Evolutionary conservation across 2,329 filamentous ascomycete genomes (phyloP).

Genomic region (Colletotrichum aenigma): DNA sequence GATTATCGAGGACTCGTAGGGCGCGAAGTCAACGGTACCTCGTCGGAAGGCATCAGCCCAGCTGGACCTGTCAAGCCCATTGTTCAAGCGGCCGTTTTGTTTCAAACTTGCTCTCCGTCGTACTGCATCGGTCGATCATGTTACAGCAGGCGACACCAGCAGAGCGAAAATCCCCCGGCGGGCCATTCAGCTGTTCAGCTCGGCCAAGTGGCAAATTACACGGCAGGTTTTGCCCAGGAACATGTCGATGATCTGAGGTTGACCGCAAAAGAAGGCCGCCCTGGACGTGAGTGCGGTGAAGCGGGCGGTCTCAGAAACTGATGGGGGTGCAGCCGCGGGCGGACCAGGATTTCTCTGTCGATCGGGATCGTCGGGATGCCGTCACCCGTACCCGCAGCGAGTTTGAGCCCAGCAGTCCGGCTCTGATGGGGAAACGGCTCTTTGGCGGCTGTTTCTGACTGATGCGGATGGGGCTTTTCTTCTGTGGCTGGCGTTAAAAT

Average conservation of each 20-base stretch:
- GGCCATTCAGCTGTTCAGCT: not conserved
- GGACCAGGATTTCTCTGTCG: not conserved
- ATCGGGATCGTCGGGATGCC: slow-evolving; percentile 18
- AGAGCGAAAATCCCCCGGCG: not conserved
- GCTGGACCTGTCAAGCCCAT: not conserved
- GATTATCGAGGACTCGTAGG: not conserved
- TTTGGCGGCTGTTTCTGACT: not conserved
- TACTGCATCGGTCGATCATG: not conserved
- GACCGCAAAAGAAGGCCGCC: not conserved
- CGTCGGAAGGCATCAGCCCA: not conserved
- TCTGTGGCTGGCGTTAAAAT: not conserved
- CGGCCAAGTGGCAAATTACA: not conserved
- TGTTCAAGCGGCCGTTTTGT: not conserved
- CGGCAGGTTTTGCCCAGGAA: not conserved
- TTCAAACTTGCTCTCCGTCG: not conserved
- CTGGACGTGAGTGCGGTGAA: not conserved
- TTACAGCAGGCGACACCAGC: not conserved
- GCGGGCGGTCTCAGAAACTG: not conserved
- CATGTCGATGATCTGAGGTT: not conserved
- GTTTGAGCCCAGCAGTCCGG: not conserved
- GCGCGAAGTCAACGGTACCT: not conserved
- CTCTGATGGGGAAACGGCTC: not conserved
- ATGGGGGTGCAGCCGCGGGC: not conserved
- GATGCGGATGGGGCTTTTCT: not conserved
- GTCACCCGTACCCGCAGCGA: not conserved